Percentiles rank a stretch among this genome's conserved stretches.
phyloP scores from a whole-genome alignment of 2,329 filamentous ascomycete genomes.

The Pezicula radicicola region DNA sequence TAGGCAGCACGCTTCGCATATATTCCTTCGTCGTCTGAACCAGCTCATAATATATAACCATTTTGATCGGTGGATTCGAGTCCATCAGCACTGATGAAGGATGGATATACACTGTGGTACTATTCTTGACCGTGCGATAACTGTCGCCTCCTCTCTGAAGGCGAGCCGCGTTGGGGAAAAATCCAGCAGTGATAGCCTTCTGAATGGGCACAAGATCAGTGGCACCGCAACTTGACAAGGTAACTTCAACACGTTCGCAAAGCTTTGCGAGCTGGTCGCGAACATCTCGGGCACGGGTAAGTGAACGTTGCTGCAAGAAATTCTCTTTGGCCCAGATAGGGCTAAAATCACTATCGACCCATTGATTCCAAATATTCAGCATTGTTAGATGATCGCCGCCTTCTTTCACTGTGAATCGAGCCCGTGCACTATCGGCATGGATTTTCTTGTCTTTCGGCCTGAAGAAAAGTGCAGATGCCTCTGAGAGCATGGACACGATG shows the following conservation, averaged over 20 bases:
- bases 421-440: slow-evolving; percentile 86
- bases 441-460: slow-evolving; percentile 96
- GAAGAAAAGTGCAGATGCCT: slow-evolving; percentile 88
- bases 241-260: slow-evolving; percentile 89
- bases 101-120: slow-evolving; percentile 86
- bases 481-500: slow-evolving; percentile 91
- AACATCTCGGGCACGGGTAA: slow-evolving; percentile 86
- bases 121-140: slow-evolving; percentile 90
- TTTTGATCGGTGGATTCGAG: slow-evolving; percentile 71
- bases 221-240: slow-evolving; percentile 64
- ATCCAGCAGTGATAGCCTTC: slow-evolving; percentile 84
- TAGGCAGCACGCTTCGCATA: slow-evolving; percentile 82
- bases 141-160: slow-evolving; percentile 80
- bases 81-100: slow-evolving; percentile 80
- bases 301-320: slow-evolving; percentile 86
- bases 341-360: slow-evolving; percentile 88
- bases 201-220: slow-evolving; percentile 76
- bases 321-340: slow-evolving; percentile 89
- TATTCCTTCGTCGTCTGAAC: slow-evolving; percentile 88
- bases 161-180: slow-evolving; percentile 89
- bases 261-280: slow-evolving; percentile 89
- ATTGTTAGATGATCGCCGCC: slow-evolving; percentile 87
- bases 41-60: slow-evolving; percentile 83
- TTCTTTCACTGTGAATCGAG: slow-evolving; percentile 84
- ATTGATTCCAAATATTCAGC: slow-evolving; percentile 93